These are phyloP conservation scores for Phytophthora parvispora DNA, from an alignment of 352 stramenopile genomes.

Conservation along the genomic window DNA sequence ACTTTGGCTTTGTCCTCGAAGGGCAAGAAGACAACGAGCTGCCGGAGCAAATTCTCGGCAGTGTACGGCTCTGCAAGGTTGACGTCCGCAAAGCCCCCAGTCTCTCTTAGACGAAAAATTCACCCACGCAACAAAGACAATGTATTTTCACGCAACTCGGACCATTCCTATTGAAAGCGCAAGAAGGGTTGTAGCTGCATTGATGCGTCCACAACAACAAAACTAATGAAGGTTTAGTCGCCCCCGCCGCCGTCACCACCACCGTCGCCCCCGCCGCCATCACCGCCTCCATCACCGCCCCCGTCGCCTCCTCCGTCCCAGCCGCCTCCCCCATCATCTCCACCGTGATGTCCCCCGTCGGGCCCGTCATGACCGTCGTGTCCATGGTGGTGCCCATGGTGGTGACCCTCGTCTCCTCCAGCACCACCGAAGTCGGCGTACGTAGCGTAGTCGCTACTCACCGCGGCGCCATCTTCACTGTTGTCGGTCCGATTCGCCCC, in stretches of 20 bases:
- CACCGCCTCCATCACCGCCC: not conserved
- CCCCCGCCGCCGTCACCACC: not conserved
- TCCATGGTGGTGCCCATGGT: slow-evolving; percentile 6
- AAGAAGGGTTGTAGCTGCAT: not conserved
- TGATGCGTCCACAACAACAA: too few species aligned
- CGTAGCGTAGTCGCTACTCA: slow-evolving; percentile 3
- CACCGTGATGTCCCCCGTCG: not conserved
- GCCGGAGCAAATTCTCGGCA: slow-evolving; percentile 80
- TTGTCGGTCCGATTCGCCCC: slow-evolving; percentile 1
- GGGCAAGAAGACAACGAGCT: slow-evolving; percentile 83
- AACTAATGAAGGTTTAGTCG: not conserved
- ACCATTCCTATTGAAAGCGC: too few species aligned
- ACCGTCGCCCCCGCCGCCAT: not conserved
- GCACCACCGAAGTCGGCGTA: slow-evolving; percentile 13
- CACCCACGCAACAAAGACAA: not conserved
- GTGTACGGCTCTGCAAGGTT: slow-evolving; percentile 83
- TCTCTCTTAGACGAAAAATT: slow-evolving; percentile 37
- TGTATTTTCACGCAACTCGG: not conserved
- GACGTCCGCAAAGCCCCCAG: slow-evolving; percentile 61
- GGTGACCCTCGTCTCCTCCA: not conserved
- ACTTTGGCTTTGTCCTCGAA: slow-evolving; percentile 88
- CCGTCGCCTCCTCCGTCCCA: not conserved
- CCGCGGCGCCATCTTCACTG: not conserved
- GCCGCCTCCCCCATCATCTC: not conserved
- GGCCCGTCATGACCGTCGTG: not conserved